phyloP scores from a whole-genome alignment of 1,139 yeast genomes.

The Zygosaccharomyces sapae region DNA sequence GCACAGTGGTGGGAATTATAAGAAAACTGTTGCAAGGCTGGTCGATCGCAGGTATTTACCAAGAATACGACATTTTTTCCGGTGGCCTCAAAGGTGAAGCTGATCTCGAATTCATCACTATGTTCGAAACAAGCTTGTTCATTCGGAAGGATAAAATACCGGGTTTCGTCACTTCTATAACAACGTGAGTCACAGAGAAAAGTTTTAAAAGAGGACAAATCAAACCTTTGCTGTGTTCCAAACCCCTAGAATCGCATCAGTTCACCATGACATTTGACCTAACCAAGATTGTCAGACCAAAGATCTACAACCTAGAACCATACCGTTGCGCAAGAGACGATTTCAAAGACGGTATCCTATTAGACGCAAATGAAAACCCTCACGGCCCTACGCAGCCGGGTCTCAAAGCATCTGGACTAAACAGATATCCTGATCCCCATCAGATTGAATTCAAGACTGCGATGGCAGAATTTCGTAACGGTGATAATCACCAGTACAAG shows the following conservation, averaged over 20 bases:
- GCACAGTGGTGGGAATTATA: constrained; percentile 84
- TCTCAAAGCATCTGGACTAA: constrained; percentile 52
- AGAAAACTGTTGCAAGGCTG: constrained; percentile 84
- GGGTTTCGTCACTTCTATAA: constrained; percentile 17
- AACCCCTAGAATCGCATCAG: too few relatives aligned
- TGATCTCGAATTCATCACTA: constrained; percentile 60
- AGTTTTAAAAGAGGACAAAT: constrained; percentile 5
- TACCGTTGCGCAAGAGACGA: constrained; percentile 96
- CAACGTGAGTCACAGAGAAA: constrained; percentile 4
- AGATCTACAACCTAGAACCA: constrained; percentile 74
- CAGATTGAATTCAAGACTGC: constrained; percentile 73
- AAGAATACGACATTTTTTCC: constrained; percentile 89
- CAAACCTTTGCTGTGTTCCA: too few relatives aligned
- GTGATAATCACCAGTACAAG: constrained; percentile 37
- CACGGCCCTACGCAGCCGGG: constrained; percentile 73
- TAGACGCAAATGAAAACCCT: constrained; percentile 96
- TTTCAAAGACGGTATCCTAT: constrained; percentile 74
- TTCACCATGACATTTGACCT: constrained; percentile 29
- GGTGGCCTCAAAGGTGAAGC: constrained; percentile 83
- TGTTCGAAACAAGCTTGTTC: constrained; percentile 30
- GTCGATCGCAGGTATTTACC: constrained; percentile 89
- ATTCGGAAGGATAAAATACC: constrained; percentile 24
- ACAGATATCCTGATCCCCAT: constrained; percentile 97
- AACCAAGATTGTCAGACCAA: constrained; percentile 64
- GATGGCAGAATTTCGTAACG: constrained; percentile 67